Evolutionary conservation across 2,329 filamentous ascomycete species (phyloP).

Genomic region (Sporothrix curviconia): DNA sequence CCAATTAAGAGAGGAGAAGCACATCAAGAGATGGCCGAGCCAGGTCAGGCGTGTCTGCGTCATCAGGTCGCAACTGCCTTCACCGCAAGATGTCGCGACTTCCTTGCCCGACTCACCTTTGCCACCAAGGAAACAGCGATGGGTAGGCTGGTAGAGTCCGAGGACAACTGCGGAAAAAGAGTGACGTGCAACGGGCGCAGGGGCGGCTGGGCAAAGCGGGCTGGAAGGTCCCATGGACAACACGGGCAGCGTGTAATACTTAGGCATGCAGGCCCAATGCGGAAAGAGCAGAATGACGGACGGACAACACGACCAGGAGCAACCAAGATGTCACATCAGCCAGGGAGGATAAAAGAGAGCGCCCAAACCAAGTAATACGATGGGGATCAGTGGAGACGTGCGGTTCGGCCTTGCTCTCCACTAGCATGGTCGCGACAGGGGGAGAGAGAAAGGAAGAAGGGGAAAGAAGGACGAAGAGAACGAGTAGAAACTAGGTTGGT

Average conservation of each 20-base stretch:
- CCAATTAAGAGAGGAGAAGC: not conserved
- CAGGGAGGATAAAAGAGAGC: not conserved
- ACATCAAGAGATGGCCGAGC: not conserved
- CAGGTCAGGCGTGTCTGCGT: not conserved
- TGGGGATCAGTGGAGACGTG: slow-evolving; percentile 16
- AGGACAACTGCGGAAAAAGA: too few relatives aligned
- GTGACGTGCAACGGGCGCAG: not conserved
- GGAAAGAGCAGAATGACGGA: too few relatives aligned
- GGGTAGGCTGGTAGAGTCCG: not conserved
- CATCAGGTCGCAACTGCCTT: slow-evolving; percentile 7
- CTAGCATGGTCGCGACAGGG: slow-evolving; percentile 13
- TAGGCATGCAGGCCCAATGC: too few relatives aligned
- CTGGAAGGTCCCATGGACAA: not conserved
- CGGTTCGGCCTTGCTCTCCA: slow-evolving; percentile 10
- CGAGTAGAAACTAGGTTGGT: slow-evolving; percentile 11
- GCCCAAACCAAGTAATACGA: slow-evolving; percentile 10
- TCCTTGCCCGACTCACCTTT: not conserved
- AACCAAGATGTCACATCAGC: slow-evolving; percentile 8
- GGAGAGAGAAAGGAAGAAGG: not conserved
- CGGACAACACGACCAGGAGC: too few relatives aligned
- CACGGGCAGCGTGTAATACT: too few relatives aligned
- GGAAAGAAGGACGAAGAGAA: not conserved
- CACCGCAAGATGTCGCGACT: slow-evolving; percentile 1
- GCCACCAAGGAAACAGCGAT: not conserved
- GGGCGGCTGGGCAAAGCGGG: not conserved